A percentile compares a stretch with the other conserved stretches of the same genome.
Conservation (phyloP, 1,139 yeast species). For the Candida sanyaensis region DNA sequence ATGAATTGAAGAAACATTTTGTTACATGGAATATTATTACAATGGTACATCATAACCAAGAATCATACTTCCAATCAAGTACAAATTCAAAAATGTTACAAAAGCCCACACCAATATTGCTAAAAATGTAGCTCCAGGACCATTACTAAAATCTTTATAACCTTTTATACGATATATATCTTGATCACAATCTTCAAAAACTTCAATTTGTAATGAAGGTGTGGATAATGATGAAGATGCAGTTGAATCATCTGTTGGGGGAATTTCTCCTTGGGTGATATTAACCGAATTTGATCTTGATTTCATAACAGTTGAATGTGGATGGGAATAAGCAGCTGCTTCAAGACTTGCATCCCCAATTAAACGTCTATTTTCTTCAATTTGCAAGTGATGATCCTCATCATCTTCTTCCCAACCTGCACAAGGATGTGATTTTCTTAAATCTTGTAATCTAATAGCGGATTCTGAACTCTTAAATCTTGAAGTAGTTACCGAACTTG, state of each 20-base stretch:
- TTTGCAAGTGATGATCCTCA: constrained; percentile 16
- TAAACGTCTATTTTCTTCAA: constrained; percentile 19
- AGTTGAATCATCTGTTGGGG: constrained; percentile 4
- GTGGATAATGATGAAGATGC: constrained; percentile 6
- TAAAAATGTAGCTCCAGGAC: constrained; percentile 41
- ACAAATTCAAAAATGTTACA: constrained; percentile 51
- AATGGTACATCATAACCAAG: constrained; percentile 45
- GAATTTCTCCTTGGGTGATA: neutral
- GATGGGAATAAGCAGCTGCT: constrained; percentile 8
- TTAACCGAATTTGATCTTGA: constrained; percentile 5
- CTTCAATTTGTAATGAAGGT: constrained; percentile 6
- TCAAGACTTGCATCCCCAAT: constrained; percentile 8
- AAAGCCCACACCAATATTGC: constrained; percentile 56
- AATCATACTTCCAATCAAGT: constrained; percentile 50
- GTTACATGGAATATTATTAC: constrained; percentile 11
- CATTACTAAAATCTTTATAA: constrained; percentile 57
- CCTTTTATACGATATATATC: constrained; percentile 25
- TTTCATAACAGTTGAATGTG: constrained; percentile 4
- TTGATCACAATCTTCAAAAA: constrained; percentile 10
- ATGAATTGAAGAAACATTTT: no score
- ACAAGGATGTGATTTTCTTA: constrained; percentile 47
- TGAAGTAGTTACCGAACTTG: constrained; percentile 4
- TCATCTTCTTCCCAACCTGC: constrained; percentile 47
- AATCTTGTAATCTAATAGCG: constrained; percentile 44
- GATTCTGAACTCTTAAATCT: constrained; percentile 39